A percentile compares a stretch with the other conserved stretches of the same genome.
Conservation (phyloP, 805 yeast genomes). For the Spathaspora sp. region DNA sequence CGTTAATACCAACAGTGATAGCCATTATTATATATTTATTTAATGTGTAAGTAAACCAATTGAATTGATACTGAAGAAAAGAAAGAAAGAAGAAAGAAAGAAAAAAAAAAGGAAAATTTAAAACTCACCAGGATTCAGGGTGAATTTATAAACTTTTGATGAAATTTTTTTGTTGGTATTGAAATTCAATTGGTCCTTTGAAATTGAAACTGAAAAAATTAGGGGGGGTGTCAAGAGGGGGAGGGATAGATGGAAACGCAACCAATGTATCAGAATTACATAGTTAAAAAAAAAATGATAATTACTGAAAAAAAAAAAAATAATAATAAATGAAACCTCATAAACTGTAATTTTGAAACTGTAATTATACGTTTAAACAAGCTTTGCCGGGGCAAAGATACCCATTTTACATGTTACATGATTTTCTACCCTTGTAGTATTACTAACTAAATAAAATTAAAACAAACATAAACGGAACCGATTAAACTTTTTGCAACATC, state of each 20-base stretch:
- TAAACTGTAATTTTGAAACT: not conserved
- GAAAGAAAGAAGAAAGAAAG: not conserved
- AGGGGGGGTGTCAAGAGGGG: not conserved
- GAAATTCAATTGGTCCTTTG: conserved; percentile 1
- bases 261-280: not conserved
- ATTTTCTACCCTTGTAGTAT: too few relatives aligned
- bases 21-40: conserved; percentile 35
- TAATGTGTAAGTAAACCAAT: not conserved
- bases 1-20: conserved; percentile 84
- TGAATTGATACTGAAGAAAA: conserved; percentile 1
- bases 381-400: conserved; percentile 3
- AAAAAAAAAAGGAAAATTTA: conserved; percentile 1
- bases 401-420: conserved; percentile 4
- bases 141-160: conserved; percentile 3
- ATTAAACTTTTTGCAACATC: not conserved
- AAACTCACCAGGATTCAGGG: conserved; percentile 2
- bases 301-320: not conserved
- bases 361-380: not conserved
- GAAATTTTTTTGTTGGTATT: not conserved
- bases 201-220: not conserved
- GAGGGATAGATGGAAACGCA: not conserved
- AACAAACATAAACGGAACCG: too few relatives aligned
- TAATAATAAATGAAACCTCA: not conserved
- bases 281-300: not conserved
- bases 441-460: too few relatives aligned